Base-by-base conservation (phyloP, 176 grass and related monocot genomes). In the Carex parvula region DNA sequence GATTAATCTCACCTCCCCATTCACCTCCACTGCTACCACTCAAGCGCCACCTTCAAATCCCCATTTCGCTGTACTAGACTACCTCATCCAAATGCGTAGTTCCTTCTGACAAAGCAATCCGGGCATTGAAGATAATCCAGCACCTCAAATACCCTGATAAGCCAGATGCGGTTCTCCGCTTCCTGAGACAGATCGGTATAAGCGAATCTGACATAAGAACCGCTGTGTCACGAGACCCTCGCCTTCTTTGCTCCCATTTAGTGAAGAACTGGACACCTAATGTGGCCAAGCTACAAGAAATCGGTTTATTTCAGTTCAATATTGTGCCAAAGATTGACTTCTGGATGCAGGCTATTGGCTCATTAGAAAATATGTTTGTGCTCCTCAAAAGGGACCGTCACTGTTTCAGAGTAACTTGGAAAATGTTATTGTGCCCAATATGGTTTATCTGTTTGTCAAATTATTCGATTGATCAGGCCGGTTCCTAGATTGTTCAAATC, bases 291-390 rank as follows among this genome's bases (percentile, higher is more conserved):
- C 16, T 71, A 11, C 68, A 5, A 11, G 37, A 71, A 9, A 3
- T 71, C 6, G 68, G 68, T 0, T 4, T 71, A 0, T 46, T 71
- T 9, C 3, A 0, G 16, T 11, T 3, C 68, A 71, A 79, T 48
- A 6, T 87, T 60, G 10, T 15, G 8, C n/a, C 65, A 0, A 87
- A n/a, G 29, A 71, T 93, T 32, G 56, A 89, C 16, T 82, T 85
- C 66, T 87, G 29, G 67, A 50, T 82, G 68, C 17, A 58, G n/a
- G 64, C 72, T 39, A 63, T 63, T 0, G 74, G 80, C 8, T 85
- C 87, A 2, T 75, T 62, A 4, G 52, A 62, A 2, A 14, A 63
- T 30, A 8, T 89, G 9, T 59, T 84, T n/a, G 35, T 64, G 61
- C 33, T 58, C 4, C 5, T 68, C 5, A 84, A 53, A 64, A 70